Conservation (phyloP, 169 alveolate genomes). For the Amoebophrya sp. region DNA sequence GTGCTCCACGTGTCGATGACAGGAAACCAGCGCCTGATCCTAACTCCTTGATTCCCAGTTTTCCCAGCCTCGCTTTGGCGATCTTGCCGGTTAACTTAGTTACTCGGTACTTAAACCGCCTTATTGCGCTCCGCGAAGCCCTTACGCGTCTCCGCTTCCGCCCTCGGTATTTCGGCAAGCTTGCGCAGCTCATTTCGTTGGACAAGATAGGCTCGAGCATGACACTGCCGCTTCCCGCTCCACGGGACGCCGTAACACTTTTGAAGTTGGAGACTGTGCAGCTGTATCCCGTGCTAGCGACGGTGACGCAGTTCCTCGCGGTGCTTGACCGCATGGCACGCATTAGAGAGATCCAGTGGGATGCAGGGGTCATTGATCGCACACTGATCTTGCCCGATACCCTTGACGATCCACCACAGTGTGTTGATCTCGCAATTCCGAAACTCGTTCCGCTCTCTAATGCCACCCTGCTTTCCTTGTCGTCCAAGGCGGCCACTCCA, state of each 20-base stretch:
- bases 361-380: too few relatives aligned
- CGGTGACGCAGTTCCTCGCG: too few relatives aligned
- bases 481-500: too few relatives aligned
- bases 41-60: background rate
- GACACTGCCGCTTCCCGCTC: background rate
- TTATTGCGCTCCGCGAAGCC: background rate
- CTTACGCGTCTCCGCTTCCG: background rate
- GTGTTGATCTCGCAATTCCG: too few relatives aligned
- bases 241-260: background rate
- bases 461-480: too few relatives aligned
- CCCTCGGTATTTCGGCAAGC: background rate
- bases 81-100: background rate
- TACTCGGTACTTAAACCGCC: background rate
- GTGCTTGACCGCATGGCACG: too few relatives aligned
- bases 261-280: background rate
- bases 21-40: too few relatives aligned
- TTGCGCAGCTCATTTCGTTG: background rate
- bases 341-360: too few relatives aligned
- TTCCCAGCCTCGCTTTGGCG: background rate
- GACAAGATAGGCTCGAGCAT: background rate
- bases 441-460: too few relatives aligned
- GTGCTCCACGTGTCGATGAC: too few relatives aligned
- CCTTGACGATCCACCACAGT: too few relatives aligned
- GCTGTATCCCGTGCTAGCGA: background rate
- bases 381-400: too few relatives aligned